A percentile compares a stretch with the other conserved stretches of the same genome.
Evolutionary conservation across 768 basidiomycete genomes (phyloP).

Genomic region (Cystobasidium tubakii): DNA sequence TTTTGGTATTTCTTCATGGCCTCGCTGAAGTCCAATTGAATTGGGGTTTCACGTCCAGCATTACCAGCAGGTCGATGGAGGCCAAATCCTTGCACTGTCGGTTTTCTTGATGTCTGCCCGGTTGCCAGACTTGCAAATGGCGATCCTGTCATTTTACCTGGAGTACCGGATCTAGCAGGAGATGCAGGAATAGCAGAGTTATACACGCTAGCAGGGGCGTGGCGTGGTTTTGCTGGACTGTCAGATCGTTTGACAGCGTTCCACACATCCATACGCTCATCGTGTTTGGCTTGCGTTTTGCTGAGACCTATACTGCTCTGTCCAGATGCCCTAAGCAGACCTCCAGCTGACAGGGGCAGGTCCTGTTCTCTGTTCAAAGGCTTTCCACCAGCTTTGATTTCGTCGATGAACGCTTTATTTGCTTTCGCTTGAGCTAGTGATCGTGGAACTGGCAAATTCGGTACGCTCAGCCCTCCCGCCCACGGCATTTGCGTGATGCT

Average conservation of each 20-base stretch:
- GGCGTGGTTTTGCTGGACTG: not conserved
- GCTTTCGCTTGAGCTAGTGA: not conserved
- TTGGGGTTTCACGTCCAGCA: not conserved
- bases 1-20: not conserved
- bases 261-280: conserved; percentile 2
- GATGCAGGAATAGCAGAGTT: not conserved
- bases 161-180: not conserved
- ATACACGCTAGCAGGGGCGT: not conserved
- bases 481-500: conserved; percentile 24
- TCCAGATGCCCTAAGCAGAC: not conserved
- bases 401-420: not conserved
- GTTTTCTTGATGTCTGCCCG: not conserved
- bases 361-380: conserved; percentile 2
- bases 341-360: conserved; percentile 28
- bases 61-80: not conserved
- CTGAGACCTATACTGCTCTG: not conserved
- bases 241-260: not conserved
- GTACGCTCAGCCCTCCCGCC: not conserved
- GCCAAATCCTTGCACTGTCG: conserved; percentile 3
- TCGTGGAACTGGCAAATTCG: conserved; percentile 19
- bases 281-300: conserved; percentile 5
- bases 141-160: not conserved
- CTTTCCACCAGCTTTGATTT: conserved; percentile 29
- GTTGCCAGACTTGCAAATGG: not conserved
- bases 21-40: not conserved